Conservation (phyloP, 176 grass and related monocot genomes). For the Ensete ventricosum region DNA sequence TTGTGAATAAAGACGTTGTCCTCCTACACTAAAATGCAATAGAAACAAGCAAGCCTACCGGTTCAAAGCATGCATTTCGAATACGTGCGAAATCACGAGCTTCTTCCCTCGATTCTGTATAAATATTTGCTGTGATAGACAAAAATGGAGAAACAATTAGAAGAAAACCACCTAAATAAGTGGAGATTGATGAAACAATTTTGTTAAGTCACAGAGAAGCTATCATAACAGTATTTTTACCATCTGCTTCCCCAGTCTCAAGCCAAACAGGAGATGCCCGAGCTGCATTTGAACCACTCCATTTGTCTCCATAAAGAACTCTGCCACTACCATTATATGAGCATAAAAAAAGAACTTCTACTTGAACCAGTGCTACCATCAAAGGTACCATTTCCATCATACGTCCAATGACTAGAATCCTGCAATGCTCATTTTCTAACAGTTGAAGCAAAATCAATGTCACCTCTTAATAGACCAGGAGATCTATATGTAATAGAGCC, state of each 20-base stretch:
- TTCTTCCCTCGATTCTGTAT: conserved; percentile 85
- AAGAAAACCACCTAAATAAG: conserved; percentile 19
- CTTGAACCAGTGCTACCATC: conserved; percentile 46
- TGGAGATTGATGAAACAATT: neutral
- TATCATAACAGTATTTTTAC: conserved; percentile 36
- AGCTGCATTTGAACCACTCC: conserved; percentile 36
- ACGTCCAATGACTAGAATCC: conserved; percentile 53
- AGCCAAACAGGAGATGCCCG: conserved; percentile 64
- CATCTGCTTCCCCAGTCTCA: conserved; percentile 88
- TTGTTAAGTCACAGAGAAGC: conserved; percentile 13
- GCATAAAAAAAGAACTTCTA: conserved; percentile 30
- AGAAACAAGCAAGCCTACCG: conserved; percentile 31
- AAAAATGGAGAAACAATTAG: neutral
- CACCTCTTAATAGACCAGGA: conserved; percentile 36
- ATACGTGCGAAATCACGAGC: conserved; percentile 87
- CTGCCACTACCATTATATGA: conserved; percentile 45
- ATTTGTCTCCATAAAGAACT: conserved; percentile 59
- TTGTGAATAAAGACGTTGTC: neutral
- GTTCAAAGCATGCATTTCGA: conserved; percentile 93
- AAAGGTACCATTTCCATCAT: conserved; percentile 46
- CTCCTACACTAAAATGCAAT: neutral
- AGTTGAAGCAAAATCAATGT: conserved; percentile 76
- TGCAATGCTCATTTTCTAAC: conserved; percentile 60
- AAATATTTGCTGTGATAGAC: conserved; percentile 52
- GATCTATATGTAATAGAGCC: conserved; percentile 31